Conservation (phyloP, 176 grass and related monocot genomes). For the Oryza australiensis region DNA sequence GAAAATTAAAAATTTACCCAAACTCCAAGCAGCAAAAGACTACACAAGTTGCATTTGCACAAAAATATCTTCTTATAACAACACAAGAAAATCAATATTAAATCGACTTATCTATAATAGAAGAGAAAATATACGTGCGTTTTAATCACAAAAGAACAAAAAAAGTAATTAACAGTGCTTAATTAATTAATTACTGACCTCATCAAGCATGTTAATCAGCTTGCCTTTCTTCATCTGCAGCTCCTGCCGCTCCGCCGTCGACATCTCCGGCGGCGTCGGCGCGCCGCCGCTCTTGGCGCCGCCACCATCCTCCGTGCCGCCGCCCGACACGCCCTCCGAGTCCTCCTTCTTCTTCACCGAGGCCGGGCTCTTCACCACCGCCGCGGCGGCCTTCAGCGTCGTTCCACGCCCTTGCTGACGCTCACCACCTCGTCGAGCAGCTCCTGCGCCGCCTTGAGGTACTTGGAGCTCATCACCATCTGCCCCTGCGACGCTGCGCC, state of each 20-base stretch:
- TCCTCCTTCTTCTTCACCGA: slow-evolving; percentile 57
- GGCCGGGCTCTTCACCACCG: slow-evolving; percentile 14
- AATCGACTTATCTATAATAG: neutral
- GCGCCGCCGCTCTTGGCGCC: slow-evolving; percentile 11
- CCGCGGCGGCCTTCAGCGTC: slow-evolving; percentile 13
- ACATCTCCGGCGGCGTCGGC: slow-evolving; percentile 44
- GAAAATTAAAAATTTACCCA: neutral
- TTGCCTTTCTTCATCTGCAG: slow-evolving; percentile 99
- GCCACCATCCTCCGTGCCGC: slow-evolving; percentile 44
- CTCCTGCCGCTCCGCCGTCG: slow-evolving; percentile 93
- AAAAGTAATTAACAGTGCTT: neutral
- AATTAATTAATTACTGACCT: slow-evolving; percentile 57
- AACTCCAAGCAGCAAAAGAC: neutral
- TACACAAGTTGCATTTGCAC: neutral
- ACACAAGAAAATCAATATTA: neutral
- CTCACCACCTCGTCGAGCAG: slow-evolving; percentile 91
- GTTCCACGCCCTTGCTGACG: slow-evolving; percentile 67
- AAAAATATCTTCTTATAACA: neutral
- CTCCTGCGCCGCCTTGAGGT: slow-evolving; percentile 84
- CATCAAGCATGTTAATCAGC: slow-evolving; percentile 96
- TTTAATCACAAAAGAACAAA: neutral
- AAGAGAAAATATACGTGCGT: neutral
- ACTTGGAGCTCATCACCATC: slow-evolving; percentile 85
- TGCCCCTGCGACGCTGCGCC: slow-evolving; percentile 44
- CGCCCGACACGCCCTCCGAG: slow-evolving; percentile 34